Conservation (phyloP, 345 rosid species). For the Sonneratia caseolaris region DNA sequence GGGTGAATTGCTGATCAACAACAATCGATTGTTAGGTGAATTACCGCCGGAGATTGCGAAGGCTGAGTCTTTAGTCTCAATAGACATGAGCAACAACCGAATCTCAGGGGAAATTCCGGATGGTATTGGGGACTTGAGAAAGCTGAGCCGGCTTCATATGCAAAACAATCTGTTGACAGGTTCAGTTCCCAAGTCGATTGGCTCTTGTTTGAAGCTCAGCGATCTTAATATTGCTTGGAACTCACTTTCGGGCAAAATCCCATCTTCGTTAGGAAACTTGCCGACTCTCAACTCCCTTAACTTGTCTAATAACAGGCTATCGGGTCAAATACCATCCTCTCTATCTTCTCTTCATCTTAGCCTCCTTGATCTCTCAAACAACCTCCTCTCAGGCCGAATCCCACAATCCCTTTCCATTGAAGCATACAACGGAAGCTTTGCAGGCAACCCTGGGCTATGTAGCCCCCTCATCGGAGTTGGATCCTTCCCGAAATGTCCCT, state of each 20-base stretch:
- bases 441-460: conserved; percentile 64
- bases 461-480: conserved; percentile 30
- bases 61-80: conserved; percentile 26
- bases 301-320: conserved; percentile 53
- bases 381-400: conserved; percentile 50
- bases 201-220: conserved; percentile 51
- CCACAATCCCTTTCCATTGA: conserved; percentile 56
- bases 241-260: conserved; percentile 56
- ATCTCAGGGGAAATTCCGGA: conserved; percentile 55
- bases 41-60: conserved; percentile 58
- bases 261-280: conserved; percentile 51
- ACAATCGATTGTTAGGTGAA: conserved; percentile 60
- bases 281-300: conserved; percentile 64
- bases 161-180: conserved; percentile 54
- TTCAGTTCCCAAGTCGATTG: conserved; percentile 48
- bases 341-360: conserved; percentile 59
- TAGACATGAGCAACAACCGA: conserved; percentile 49
- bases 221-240: conserved; percentile 61
- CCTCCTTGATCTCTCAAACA: conserved; percentile 75
- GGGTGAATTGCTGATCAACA: conserved; percentile 28
- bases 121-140: conserved; percentile 42
- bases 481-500: conserved; percentile 44
- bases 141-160: conserved; percentile 44
- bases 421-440: conserved; percentile 69
- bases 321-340: conserved; percentile 57